Evolutionary conservation across 2,329 filamentous ascomycete species (phyloP), one percentile per base, ranked within the genome.

Genomic region (Fusarium nisikadoi): DNA sequence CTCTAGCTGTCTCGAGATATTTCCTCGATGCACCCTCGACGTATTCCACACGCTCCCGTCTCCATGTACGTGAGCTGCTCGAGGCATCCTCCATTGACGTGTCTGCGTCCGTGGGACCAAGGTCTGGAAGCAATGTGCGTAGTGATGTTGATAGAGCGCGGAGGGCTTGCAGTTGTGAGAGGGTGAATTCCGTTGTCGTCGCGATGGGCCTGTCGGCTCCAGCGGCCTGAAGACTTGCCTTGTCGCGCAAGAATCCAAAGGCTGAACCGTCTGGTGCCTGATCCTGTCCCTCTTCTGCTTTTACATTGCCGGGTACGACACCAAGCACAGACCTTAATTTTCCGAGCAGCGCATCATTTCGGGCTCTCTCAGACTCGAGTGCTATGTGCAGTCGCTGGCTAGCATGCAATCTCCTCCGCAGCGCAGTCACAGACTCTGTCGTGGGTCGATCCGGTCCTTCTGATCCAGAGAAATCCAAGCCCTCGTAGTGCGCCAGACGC

Each of bases 401-500:
- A 77, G 95, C 94, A 72, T 92, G 89, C 29, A 97, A 83, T 75
- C 91, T 93, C 74, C 90, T 88, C 58, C 94, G 88, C 70, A 96
- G 89, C n/a, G 87, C 82, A 64, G 90, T 89, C 58, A 98, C 87
- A 25, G 88, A 88, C 77, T 94, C 92, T 4, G 89, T 84, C 3
- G 89, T 93, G 12, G 89, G 90, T 45, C 79, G 72, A 55, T 79
- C 78, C 6, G 56, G 50, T 5, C 68, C 66, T 36, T 70, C 71
- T 4, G 53, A 46, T 2, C 62, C 71, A 8, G 75, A 68, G 47
- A 90, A 86, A 67, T 88, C 87, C 25, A 90, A 79, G 2, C 86
- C 93, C 80, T 94, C 90, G 83, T 99, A 98, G 85, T 98, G 95
- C 52, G 89, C 89, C 71, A 99, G 84, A 58, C 92, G 86, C 72